Percentiles rank a stretch among this genome's conserved stretches.
Evolutionary conservation across 2,329 filamentous ascomycete species (phyloP).

Genomic region (Aspergillus neoniger): DNA sequence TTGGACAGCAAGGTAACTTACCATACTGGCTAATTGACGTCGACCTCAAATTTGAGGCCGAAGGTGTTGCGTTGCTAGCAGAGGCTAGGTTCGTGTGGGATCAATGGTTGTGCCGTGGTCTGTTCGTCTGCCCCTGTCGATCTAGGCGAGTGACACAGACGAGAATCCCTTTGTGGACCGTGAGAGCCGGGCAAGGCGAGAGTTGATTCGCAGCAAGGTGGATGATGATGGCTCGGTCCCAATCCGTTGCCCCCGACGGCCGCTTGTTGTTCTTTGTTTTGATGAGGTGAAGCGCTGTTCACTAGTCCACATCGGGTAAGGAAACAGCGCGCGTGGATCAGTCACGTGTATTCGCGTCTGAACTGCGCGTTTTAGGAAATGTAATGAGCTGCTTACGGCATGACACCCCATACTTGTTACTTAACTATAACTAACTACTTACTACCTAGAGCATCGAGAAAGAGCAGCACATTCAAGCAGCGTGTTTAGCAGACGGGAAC

Average conservation of each 20-base stretch:
- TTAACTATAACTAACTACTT: no score
- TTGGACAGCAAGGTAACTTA: background rate
- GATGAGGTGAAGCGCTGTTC: slow-evolving; percentile 19
- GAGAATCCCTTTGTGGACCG: background rate
- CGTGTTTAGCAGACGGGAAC: no score
- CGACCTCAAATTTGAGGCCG: background rate
- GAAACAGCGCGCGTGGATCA: background rate
- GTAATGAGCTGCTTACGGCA: slow-evolving; percentile 13
- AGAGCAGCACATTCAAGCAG: no score
- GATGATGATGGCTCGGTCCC: background rate
- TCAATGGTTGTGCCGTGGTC: background rate
- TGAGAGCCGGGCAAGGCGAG: background rate
- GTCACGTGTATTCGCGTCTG: slow-evolving; percentile 23
- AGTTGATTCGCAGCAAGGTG: background rate
- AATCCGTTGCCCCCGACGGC: slow-evolving; percentile 3
- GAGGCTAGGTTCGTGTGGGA: background rate
- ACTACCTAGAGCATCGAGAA: no score
- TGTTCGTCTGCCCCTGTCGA: background rate
- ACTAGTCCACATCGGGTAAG: slow-evolving; percentile 16
- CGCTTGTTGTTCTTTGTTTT: slow-evolving; percentile 21
- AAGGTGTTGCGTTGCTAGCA: background rate
- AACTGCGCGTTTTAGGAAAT: slow-evolving; percentile 27
- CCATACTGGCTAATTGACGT: background rate
- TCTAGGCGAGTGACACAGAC: background rate
- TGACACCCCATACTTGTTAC: background rate